Evolutionary conservation across 805 yeast species (phyloP).

Genomic region (Lipomyces spencermartinsiae): DNA sequence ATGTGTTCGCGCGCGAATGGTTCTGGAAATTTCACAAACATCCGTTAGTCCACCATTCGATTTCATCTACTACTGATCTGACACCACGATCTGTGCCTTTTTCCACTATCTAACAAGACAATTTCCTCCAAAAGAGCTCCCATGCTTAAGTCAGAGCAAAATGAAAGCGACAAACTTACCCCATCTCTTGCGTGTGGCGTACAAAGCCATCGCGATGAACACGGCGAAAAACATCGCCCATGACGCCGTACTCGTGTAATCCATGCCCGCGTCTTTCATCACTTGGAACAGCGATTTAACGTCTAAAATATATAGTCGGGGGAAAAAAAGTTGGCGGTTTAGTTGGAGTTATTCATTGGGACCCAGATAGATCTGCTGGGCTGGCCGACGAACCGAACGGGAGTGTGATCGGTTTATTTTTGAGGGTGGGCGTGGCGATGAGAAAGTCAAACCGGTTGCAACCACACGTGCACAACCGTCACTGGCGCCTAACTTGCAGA

Average conservation of each 20-base stretch:
- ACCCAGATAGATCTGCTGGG: too few species aligned
- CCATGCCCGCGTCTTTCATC: conserved; percentile 10
- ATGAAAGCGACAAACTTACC: conserved; percentile 14
- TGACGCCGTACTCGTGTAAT: conserved; percentile 19
- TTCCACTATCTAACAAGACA: neutral
- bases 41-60: neutral
- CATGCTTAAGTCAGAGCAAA: neutral
- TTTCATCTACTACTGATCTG: neutral
- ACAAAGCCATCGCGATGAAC: conserved; percentile 22
- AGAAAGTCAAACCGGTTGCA: too few species aligned
- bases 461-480: too few species aligned
- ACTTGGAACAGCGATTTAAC: neutral
- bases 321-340: too few species aligned
- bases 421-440: too few species aligned
- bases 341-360: too few species aligned
- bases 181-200: conserved; percentile 32
- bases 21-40: conserved; percentile 12
- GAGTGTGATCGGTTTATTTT: too few species aligned
- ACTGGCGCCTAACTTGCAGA: too few species aligned
- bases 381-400: too few species aligned
- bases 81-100: neutral
- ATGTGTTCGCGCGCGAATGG: conserved; percentile 17
- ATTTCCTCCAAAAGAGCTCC: neutral
- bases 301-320: too few species aligned
- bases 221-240: conserved; percentile 27